A percentile compares a stretch with the other conserved stretches of the same genome.
Evolutionary conservation across 495 filamentous ascomycete genomes (phyloP).

Genomic region (Xylaria venustula): DNA sequence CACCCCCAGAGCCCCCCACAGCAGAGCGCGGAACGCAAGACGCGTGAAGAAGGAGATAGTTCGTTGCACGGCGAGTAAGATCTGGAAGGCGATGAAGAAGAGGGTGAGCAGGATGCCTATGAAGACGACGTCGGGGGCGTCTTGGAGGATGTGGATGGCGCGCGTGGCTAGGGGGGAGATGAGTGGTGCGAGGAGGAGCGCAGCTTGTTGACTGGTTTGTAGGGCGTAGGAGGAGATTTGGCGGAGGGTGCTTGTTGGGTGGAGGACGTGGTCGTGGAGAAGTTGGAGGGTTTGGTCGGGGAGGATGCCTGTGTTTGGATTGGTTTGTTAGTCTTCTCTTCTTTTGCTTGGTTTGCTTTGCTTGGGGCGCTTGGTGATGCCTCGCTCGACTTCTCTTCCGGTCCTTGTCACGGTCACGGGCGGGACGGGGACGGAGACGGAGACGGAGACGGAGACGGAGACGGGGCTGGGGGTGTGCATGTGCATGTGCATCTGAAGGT

Average conservation of each 20-base stretch:
- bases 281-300: slow-evolving; percentile 37
- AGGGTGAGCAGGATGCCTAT: slow-evolving; percentile 50
- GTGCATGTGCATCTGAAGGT: too few species aligned
- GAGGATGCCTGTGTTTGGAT: slow-evolving; percentile 34
- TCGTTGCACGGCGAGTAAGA: slow-evolving; percentile 65
- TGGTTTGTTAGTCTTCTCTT: neutral
- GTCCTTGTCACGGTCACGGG: too few species aligned
- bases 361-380: too few species aligned
- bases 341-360: too few species aligned
- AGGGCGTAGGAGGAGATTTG: slow-evolving; percentile 31
- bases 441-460: neutral
- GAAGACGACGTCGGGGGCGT: slow-evolving; percentile 61
- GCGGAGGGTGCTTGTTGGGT: slow-evolving; percentile 35
- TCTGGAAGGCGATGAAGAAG: slow-evolving; percentile 61
- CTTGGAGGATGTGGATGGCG: slow-evolving; percentile 32
- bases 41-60: slow-evolving; percentile 72
- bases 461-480: too few species aligned
- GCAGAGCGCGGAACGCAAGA: slow-evolving; percentile 54
- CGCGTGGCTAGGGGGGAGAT: slow-evolving; percentile 50
- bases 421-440: neutral
- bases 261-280: slow-evolving; percentile 36
- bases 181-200: slow-evolving; percentile 23
- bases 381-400: too few species aligned
- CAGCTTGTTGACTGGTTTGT: slow-evolving; percentile 27
- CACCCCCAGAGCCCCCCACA: slow-evolving; percentile 56